Base-by-base conservation (phyloP, 176 grass and related monocot species). In the Pontederia crassipes region DNA sequence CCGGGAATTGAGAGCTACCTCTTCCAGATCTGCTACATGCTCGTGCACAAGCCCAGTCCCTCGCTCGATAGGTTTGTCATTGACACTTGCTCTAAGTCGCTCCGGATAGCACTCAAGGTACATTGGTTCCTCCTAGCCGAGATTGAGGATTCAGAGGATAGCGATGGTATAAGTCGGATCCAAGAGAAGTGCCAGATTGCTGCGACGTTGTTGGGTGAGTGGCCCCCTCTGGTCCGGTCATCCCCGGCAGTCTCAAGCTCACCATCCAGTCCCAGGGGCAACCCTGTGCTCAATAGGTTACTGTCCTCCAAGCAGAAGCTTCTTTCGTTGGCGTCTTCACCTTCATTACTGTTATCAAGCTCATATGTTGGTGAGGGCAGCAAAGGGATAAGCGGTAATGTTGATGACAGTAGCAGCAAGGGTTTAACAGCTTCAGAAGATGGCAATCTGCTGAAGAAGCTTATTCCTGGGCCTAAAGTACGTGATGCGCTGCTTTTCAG, bases 1-100 rank as follows among this genome's bases (percentile, higher is more conserved):
- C 54, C 67, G 8, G 93, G 93, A 0, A 87, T 98, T 12, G 93
- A 98, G 71, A 83, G 78, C 46, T 98, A 98, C 74, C 87, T 92
- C 73, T 98, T 98, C 79, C 93, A 92, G 80, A 89, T 98, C 64
- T 98, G 93, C 72, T 98, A 92, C 79, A 98, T 98, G 87, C 70
- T 98, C 53, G 81, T 98, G 47, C 78, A 98, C 77, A 98, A 98
- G 71, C 93, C 93, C 45, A 91, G 87, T 67, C 93, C 93, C 7
- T 98, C 93, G 14, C 79, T 98, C 26, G 87, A 92, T 55, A 89
- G 76, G 51, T 98, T 98, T 69, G 81, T 98, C 57, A 98, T 98
- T 32, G 87, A 98, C 47, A 90, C 87, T 56, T 98, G 87, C 49
- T 68, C 87, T 63, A 98, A 98, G 65, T 85, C 87, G 49, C 77